Evolutionary conservation across 1,284 basidiomycete species (phyloP), one percentile per base, ranked within the genome.

Genomic region (Moniliella sp.): DNA sequence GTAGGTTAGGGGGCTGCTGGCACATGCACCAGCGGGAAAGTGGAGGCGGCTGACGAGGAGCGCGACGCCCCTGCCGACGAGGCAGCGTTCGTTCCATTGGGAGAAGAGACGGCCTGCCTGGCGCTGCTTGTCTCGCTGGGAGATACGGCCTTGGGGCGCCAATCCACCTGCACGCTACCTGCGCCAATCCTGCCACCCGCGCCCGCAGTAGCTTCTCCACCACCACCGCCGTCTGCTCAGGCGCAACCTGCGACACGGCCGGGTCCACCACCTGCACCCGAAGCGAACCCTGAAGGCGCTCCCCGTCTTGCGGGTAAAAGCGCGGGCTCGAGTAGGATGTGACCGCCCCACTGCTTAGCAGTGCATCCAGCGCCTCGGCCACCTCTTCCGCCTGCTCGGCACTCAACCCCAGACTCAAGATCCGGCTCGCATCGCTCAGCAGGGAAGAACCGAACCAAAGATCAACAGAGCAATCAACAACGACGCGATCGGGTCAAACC

Each of bases 401-500:
- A 7, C 73, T 75, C 11, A 93, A 64, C 56, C 94, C 86, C 29
- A 99, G 66, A 40, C 77, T 74, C 26, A 99, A 68, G 7, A 97
- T 74, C 49, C 74, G 75, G 0, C 81, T 88, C 0, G 79, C 79
- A 57, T 97, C 91, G 38, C 88, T 70, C 15, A 99, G 83, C 25
- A 99, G 72, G 91, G 91, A 13, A 91, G 69, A 13, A 97, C 91
- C 50, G 80, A 84, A 2, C 79, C 88, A 16, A 83, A 79, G 48
- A 99, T 99, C 42, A 99, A 67, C 5, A 81, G 65, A 1, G 91
- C 91, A 48, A 99, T 99, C 15, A 99, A 86, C 23, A 99, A 66
- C 7, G 83, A 91, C 0, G 91, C 91, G 40, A 99, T 84, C 2
- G 91, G 91, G 62, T 99, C 91, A 57, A 94, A 99, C 11, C 86